These are phyloP conservation scores for Stemphylium beticola DNA, from an alignment of 2,329 filamentous ascomycete genomes.

Conservation along the genomic window DNA sequence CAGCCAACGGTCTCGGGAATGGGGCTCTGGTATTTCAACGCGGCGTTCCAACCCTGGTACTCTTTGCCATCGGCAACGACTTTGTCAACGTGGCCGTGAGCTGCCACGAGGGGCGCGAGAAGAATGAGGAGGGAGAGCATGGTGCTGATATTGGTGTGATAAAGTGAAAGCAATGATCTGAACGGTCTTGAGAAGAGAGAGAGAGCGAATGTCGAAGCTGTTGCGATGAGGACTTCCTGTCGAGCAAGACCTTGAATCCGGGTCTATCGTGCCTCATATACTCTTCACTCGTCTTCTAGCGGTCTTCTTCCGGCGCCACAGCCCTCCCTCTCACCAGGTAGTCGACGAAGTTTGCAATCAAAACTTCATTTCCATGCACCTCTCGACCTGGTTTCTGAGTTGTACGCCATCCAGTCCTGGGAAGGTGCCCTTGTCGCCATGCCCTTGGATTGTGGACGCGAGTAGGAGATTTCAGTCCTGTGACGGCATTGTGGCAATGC, in stretches of 20 bases:
- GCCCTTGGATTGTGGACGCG: constrained; percentile 4
- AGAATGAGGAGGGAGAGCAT: constrained; percentile 25
- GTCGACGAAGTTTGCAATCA: constrained; percentile 8
- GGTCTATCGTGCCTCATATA: constrained; percentile 7
- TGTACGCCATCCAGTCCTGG: constrained; percentile 1
- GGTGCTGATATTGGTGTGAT: not conserved
- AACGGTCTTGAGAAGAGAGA: not conserved
- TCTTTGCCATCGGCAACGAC: constrained; percentile 36
- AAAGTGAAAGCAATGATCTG: not conserved
- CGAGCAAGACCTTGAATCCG: constrained; percentile 10
- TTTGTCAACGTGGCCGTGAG: constrained; percentile 41
- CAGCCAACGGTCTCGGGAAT: constrained; percentile 42
- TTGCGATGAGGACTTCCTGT: constrained; percentile 6
- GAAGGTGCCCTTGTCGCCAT: constrained; percentile 3
- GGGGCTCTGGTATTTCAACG: constrained; percentile 37
- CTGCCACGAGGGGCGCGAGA: constrained; percentile 31
- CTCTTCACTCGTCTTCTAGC: constrained; percentile 7
- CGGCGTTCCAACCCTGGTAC: constrained; percentile 42
- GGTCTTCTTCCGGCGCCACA: constrained; percentile 2
- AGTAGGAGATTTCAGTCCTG: constrained; percentile 10
- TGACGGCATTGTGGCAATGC: constrained; percentile 5
- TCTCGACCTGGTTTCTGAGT: constrained; percentile 9
- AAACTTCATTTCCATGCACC: constrained; percentile 12
- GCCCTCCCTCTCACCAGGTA: constrained; percentile 2
- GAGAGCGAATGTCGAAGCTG: constrained; percentile 4